A percentile compares a stretch with the other conserved stretches of the same genome.
Conservation (phyloP, 257 asterid species). For the Gardenia jasminoides region DNA sequence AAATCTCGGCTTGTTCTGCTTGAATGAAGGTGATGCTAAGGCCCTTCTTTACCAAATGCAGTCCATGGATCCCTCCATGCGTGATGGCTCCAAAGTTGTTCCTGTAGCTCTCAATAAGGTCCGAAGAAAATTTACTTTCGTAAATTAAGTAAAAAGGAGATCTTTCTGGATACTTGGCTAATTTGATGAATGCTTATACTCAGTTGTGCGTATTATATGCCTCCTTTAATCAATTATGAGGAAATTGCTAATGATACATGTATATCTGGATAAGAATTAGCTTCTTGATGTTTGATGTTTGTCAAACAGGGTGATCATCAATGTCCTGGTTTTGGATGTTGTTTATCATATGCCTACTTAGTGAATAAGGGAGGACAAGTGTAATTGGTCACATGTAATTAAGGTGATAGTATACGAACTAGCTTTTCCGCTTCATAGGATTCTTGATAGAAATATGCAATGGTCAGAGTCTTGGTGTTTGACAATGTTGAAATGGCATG, state of each 20-base stretch:
- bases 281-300: no score
- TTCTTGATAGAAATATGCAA: neutral
- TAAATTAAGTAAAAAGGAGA: neutral
- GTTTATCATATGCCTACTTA: neutral
- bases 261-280: no score
- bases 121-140: neutral
- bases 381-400: neutral
- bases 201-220: neutral
- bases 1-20: constrained; percentile 75
- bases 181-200: no score
- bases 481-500: neutral
- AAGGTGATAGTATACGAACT: neutral
- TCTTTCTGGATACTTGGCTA: neutral
- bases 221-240: neutral
- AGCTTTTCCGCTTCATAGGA: neutral
- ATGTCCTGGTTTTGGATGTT: neutral
- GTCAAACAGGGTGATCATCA: no score
- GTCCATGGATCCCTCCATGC: constrained; percentile 61
- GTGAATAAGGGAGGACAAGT: neutral
- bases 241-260: no score
- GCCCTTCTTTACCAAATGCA: constrained; percentile 68
- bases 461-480: neutral
- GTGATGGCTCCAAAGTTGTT: constrained; percentile 67
- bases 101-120: constrained; percentile 88
- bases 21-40: constrained; percentile 73